Evolutionary conservation across 1,139 yeast species (phyloP).

Genomic region (Meyerozyma sp.): DNA sequence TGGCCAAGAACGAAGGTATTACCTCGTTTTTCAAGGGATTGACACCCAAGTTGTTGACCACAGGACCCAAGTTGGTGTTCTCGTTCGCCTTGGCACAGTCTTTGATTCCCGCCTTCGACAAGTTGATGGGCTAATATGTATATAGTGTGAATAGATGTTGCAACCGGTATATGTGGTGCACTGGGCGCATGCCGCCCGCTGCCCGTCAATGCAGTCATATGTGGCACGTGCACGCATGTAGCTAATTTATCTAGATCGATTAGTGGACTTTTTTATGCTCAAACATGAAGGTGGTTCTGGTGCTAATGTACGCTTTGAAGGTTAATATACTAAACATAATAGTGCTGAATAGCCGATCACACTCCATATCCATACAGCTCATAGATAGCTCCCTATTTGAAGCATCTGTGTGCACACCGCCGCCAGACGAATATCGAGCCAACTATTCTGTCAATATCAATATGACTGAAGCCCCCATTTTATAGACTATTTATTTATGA

Average conservation of each 20-base stretch:
- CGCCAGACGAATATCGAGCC: constrained; percentile 12
- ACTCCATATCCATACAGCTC: constrained; percentile 26
- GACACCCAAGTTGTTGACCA: constrained; percentile 91
- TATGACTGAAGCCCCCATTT: constrained; percentile 1
- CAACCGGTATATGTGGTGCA: background rate
- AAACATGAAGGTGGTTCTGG: constrained; percentile 28
- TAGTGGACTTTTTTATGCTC: background rate
- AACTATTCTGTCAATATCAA: background rate
- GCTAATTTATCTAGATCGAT: background rate
- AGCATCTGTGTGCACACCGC: constrained; percentile 23
- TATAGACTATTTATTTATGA: background rate
- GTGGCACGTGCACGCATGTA: background rate
- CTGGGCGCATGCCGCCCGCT: background rate
- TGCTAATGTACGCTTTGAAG: constrained; percentile 33
- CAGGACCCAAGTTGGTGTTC: constrained; percentile 97
- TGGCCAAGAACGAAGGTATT: constrained; percentile 85
- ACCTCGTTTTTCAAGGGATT: constrained; percentile 95
- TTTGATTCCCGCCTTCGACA: constrained; percentile 92
- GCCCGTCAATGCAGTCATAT: too few relatives aligned
- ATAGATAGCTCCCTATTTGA: constrained; percentile 36
- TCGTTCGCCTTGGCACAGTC: constrained; percentile 96
- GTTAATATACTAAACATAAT: constrained; percentile 33
- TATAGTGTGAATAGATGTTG: constrained; percentile 5
- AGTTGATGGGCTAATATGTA: constrained; percentile 35
- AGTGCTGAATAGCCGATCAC: constrained; percentile 31